A percentile compares a stretch with the other conserved stretches of the same genome.
phyloP scores from a whole-genome alignment of 179 eudicot genomes.

The Beta lomatogona region DNA sequence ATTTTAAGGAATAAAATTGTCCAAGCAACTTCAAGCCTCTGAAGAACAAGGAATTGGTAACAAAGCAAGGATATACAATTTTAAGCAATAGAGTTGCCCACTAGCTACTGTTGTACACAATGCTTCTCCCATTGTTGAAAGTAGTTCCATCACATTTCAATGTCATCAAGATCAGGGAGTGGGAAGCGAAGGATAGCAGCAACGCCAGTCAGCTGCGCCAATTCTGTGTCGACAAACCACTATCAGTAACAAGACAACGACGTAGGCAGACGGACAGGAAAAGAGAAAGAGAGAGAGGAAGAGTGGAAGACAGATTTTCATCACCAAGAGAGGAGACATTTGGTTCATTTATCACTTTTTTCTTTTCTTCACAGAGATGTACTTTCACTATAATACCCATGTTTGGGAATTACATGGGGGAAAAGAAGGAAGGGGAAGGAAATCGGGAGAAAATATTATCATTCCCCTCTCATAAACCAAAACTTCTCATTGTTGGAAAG shows the following conservation, averaged over 20 bases:
- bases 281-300: not conserved
- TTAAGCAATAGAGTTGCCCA: not conserved
- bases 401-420: no score
- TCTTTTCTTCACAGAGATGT: no score
- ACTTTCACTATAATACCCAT: no score
- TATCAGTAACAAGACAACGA: constrained; percentile 10
- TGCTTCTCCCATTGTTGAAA: not conserved
- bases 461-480: no score
- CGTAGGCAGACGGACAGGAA: not conserved
- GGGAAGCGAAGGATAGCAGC: constrained; percentile 97
- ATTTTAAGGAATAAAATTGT: no score
- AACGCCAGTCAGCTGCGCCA: constrained; percentile 86
- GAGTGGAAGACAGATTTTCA: not conserved
- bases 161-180: constrained; percentile 88
- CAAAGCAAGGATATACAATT: constrained; percentile 15
- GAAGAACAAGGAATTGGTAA: no score
- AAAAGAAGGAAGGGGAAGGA: no score
- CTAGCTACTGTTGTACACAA: not conserved
- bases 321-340: not conserved
- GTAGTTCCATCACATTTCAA: constrained; percentile 65
- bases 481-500: no score
- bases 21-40: not conserved
- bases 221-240: constrained; percentile 51
- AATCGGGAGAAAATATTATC: no score
- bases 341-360: not conserved